Percentiles rank a stretch among this genome's conserved stretches.
These are phyloP conservation scores for Kandelia obovata DNA, from an alignment of 345 rosid genomes.

Conservation along the genomic window DNA sequence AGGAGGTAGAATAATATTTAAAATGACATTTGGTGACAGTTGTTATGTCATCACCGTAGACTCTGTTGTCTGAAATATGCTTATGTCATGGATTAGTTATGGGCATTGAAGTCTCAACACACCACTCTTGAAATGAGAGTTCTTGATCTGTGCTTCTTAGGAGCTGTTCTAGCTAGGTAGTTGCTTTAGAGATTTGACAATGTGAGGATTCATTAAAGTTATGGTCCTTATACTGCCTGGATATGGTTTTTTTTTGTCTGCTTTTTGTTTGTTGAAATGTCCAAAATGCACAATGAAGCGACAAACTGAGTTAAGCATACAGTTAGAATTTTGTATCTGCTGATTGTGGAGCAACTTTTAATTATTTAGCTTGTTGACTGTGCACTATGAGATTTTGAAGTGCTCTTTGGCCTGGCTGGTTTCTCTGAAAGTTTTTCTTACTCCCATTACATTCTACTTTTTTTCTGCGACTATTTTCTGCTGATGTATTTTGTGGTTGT, in stretches of 20 bases:
- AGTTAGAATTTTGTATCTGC: too few species aligned
- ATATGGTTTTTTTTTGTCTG: background rate
- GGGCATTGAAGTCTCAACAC: background rate
- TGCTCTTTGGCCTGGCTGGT: background rate
- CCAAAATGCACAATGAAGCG: background rate
- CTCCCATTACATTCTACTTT: background rate
- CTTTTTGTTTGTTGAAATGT: background rate
- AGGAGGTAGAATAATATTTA: background rate
- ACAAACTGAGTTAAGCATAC: too few species aligned
- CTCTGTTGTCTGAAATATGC: background rate
- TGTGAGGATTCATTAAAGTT: background rate
- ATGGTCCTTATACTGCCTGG: background rate
- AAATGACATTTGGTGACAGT: too few species aligned
- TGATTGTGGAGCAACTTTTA: background rate
- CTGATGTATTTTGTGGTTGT: background rate
- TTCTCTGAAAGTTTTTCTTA: background rate
- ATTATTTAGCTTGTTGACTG: background rate
- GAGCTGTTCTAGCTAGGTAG: background rate
- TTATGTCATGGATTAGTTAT: background rate
- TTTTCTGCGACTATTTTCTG: background rate
- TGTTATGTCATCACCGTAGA: background rate
- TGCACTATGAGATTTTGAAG: background rate
- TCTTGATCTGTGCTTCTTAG: background rate
- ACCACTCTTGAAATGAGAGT: background rate
- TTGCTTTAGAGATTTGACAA: slow-evolving; percentile 5